A percentile compares a stretch with the other conserved stretches of the same genome.
These are phyloP conservation scores for Naematelia aurantialba DNA, from an alignment of 768 basidiomycete species.

Conservation along the genomic window DNA sequence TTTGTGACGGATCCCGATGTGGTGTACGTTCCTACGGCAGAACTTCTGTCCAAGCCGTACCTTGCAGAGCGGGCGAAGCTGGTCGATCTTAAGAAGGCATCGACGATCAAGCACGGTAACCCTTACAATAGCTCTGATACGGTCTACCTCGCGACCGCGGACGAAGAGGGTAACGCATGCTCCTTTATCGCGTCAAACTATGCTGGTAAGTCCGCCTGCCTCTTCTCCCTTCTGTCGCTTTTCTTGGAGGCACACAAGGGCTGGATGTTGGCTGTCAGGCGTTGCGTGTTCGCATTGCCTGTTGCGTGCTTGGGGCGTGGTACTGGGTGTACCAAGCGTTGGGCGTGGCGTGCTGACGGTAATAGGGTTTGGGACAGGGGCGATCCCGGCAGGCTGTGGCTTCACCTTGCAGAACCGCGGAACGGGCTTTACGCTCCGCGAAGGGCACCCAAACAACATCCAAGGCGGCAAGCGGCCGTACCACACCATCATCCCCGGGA, in stretches of 20 bases:
- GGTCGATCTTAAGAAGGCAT: slow-evolving; percentile 70
- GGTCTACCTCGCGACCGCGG: slow-evolving; percentile 82
- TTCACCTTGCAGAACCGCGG: slow-evolving; percentile 97
- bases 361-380: slow-evolving; percentile 86
- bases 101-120: slow-evolving; percentile 67
- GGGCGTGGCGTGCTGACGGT: too few relatives aligned
- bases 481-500: slow-evolving; percentile 70
- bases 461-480: slow-evolving; percentile 82
- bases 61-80: slow-evolving; percentile 72
- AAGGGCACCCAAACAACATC: slow-evolving; percentile 80
- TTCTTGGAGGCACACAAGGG: neutral
- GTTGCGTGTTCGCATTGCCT: too few relatives aligned
- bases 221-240: neutral
- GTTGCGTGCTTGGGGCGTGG: too few relatives aligned
- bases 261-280: too few relatives aligned
- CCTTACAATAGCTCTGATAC: slow-evolving; percentile 86
- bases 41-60: slow-evolving; percentile 82
- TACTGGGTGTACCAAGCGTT: too few relatives aligned
- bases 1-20: slow-evolving; percentile 90
- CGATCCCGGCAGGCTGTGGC: slow-evolving; percentile 88
- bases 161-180: slow-evolving; percentile 53
- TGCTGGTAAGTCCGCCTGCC: slow-evolving; percentile 39
- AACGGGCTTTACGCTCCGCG: slow-evolving; percentile 70
- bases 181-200: slow-evolving; percentile 51
- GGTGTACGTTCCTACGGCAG: slow-evolving; percentile 68